These are phyloP conservation scores for Pachyrhizus erosus DNA, from an alignment of 306 rosid species.

Conservation along the genomic window DNA sequence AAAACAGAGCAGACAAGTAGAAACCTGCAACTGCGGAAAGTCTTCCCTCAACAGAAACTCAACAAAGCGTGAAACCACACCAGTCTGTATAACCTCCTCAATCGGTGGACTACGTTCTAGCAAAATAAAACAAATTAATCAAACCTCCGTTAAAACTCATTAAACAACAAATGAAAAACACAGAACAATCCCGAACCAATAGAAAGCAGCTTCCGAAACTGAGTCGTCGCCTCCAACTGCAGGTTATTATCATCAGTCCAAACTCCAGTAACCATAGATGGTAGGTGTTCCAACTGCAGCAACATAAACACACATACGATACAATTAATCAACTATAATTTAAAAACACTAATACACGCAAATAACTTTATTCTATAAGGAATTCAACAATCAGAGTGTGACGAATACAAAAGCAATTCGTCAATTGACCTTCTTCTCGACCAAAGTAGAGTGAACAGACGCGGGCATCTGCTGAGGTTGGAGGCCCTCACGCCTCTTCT, in stretches of 20 bases:
- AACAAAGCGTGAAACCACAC: constrained; percentile 95
- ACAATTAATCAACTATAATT: too few species aligned
- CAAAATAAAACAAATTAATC: constrained; percentile 10
- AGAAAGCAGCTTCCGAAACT: constrained; percentile 93
- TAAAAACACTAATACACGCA: background rate
- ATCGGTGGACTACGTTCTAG: constrained; percentile 94
- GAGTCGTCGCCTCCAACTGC: constrained; percentile 96
- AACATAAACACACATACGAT: background rate
- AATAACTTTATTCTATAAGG: background rate
- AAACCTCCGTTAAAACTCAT: background rate
- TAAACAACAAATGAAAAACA: background rate
- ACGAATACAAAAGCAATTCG: background rate
- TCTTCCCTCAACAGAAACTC: constrained; percentile 92
- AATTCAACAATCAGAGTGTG: constrained; percentile 15
- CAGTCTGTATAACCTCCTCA: constrained; percentile 95
- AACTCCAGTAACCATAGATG: constrained; percentile 91
- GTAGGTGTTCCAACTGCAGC: constrained; percentile 91
- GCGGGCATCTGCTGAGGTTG: constrained; percentile 66
- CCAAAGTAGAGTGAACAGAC: constrained; percentile 40
- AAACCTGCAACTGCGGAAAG: constrained; percentile 93
- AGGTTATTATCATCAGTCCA: constrained; percentile 73
- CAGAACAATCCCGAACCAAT: constrained; percentile 64
- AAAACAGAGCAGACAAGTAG: background rate
- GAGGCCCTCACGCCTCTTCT: constrained; percentile 97
- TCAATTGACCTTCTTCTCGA: constrained; percentile 55